Base-by-base conservation (phyloP, 139 green algal species). In the Zygnema circumcarinatum region DNA sequence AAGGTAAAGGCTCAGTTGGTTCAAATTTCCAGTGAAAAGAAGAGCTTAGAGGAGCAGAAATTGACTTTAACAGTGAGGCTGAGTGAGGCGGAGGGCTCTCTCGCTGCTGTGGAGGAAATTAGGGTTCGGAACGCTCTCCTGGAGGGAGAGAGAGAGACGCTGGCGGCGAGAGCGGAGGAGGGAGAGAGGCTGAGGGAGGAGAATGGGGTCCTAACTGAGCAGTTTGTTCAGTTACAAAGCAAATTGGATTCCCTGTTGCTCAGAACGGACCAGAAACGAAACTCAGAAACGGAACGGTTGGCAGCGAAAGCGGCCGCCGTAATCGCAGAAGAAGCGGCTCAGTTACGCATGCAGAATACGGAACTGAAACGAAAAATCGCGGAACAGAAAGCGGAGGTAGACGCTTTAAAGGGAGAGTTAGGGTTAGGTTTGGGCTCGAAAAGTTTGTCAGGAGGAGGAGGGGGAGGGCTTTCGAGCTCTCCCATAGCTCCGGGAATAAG, bases 41-140 rank as follows among this genome's bases (percentile, higher is more conserved):
- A 81, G 74, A 40, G 53, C 39, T 31, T 68, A 31, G 76, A 83
- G 3, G 76, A 83, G 76, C 21, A 72, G 39, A 1, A 52, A 2
- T 20, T 83, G 7, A 67, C 35, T 7, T 2, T 83, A 32, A 38
- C 76, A 11, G 21, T 68, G 7, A 67, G 40, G 29, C 35, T 83
- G 76, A 52, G 47, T 1, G 69, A 83, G 76, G 29, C 40, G 76
- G 76, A 83, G 3, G 7, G 36, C 47, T n/a, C 33, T 31, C 1
- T 83, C 32, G 38, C 32, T 31, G 76, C 38, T 33, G 2, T 86
- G 79, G 79, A 86, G n/a, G 79, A 86, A 33, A 33, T 86, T 25
- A 1, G 53, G 47, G n/a, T 39, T 0, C 20, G 32, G 47, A 29
- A 86, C 35, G 79, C 36, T 32, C 47, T 41, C 0, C 36, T 81